Evolutionary conservation across 495 filamentous ascomycete genomes (phyloP), one percentile per base, ranked within the genome.

Genomic region (Venustampulla echinocandica): DNA sequence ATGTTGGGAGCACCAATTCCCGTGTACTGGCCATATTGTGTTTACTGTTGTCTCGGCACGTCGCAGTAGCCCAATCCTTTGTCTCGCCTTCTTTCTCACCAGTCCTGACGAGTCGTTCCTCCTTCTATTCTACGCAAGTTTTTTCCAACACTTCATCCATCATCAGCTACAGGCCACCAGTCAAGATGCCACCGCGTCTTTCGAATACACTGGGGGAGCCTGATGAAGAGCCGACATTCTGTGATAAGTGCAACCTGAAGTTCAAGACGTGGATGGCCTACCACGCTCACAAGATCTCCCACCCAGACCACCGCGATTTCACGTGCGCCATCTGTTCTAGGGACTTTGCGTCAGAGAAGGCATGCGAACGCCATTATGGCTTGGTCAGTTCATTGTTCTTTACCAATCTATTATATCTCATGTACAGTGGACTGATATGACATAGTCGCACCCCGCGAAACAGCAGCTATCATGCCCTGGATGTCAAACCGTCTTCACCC

Each of bases 261-360:
- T 58, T 58, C 34, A 7, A 37, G 0, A 25, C 19, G 9, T 51
- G 20, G 13, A 21, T 23, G 10, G 40, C 40, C 1, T 44, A 42
- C 11, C 43, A 54, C 22, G 14, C 42, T 7, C 55, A 54, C 47
- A 53, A 51, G 47, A 13, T 48, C 1, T 19, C 20, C 2, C 7
- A 30, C 7, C 7, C 7, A n/a, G 50, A 44, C 15, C 25, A 34
- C 1, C 11, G 15, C 13, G 48, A 54, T 30, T 36, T 51, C 9
- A 20, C 24, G 10, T 58, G 55, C 41, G 25, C 33, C 1, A 15
- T 50, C n/a, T 54, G 51, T 18, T 47, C 28, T 13, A 23, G 41
- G 10, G 55, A 58, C 17, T 58, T 51, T 32, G 28, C 23, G 13
- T 51, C 37, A 13, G 36, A 37, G 3, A 39, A 41, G 10, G 55